Evolutionary conservation across 768 basidiomycete genomes (phyloP).

Genomic region (Kwoniella sp.): DNA sequence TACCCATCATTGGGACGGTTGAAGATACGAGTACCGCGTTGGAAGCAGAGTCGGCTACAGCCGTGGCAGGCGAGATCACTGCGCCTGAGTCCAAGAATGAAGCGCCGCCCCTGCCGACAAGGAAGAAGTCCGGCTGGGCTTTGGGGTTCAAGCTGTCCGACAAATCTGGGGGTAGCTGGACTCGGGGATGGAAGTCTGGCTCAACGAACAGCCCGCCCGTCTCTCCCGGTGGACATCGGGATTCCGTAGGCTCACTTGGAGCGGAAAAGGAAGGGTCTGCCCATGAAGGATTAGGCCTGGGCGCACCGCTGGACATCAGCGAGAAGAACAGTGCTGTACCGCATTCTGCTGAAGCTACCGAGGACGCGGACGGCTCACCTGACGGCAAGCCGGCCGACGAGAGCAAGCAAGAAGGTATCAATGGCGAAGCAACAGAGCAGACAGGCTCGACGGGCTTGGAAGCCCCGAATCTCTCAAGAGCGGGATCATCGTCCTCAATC

Average conservation of each 20-base stretch:
- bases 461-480: constrained; percentile 2
- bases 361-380: not conserved
- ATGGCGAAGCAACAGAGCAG: not conserved
- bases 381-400: not conserved
- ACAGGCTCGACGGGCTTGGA: not conserved
- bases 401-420: not conserved
- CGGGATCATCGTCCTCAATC: constrained; percentile 4
- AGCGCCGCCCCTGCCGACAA: constrained; percentile 13
- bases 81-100: not conserved
- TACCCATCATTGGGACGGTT: not conserved
- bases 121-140: constrained; percentile 36
- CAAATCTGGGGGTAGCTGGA: constrained; percentile 16
- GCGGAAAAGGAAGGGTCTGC: constrained; percentile 11
- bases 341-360: not conserved
- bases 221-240: constrained; percentile 17
- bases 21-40: not conserved
- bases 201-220: constrained; percentile 17
- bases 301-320: constrained; percentile 7
- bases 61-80: not conserved
- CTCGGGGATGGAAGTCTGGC: constrained; percentile 20
- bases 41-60: not conserved
- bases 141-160: constrained; percentile 34
- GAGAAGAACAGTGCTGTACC: not conserved
- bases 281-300: constrained; percentile 4
- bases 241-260: constrained; percentile 14